Evolutionary conservation across 805 yeast genomes (phyloP).

Genomic region (Tetrapisispora taiwanensis): DNA sequence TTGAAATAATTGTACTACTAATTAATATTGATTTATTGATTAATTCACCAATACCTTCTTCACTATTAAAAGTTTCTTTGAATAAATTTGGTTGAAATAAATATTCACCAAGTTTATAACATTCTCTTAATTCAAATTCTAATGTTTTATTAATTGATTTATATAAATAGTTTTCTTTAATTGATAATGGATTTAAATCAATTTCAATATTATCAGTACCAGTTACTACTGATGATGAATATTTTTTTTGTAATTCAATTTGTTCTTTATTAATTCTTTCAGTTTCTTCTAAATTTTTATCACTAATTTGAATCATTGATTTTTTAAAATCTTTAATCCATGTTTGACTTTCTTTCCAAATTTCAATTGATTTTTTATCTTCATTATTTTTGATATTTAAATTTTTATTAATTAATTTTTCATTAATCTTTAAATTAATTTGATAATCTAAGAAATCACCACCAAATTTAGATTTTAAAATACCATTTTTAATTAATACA

Average conservation of each 20-base stretch:
- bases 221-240: conserved; percentile 7
- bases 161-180: conserved; percentile 16
- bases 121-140: conserved; percentile 17
- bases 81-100: conserved; percentile 22
- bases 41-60: conserved; percentile 23
- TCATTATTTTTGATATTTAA: background rate
- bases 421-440: conserved; percentile 38
- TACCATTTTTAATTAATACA: conserved; percentile 53
- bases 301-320: conserved; percentile 24
- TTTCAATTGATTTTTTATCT: conserved; percentile 8
- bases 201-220: conserved; percentile 1
- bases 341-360: conserved; percentile 22
- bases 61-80: conserved; percentile 9
- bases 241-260: conserved; percentile 15
- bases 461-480: conserved; percentile 59
- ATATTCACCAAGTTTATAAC: conserved; percentile 20
- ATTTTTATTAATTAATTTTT: conserved; percentile 4
- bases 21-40: conserved; percentile 21
- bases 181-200: conserved; percentile 13
- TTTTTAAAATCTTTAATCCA: conserved; percentile 27
- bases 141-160: conserved; percentile 13
- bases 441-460: conserved; percentile 77
- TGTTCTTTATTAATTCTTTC: conserved; percentile 20
- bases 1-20: conserved; percentile 12
- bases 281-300: conserved; percentile 17